A percentile compares a stretch with the other conserved stretches of the same genome.
Evolutionary conservation across 2,329 filamentous ascomycete species (phyloP).

Genomic region (Fusarium guadeloupense): DNA sequence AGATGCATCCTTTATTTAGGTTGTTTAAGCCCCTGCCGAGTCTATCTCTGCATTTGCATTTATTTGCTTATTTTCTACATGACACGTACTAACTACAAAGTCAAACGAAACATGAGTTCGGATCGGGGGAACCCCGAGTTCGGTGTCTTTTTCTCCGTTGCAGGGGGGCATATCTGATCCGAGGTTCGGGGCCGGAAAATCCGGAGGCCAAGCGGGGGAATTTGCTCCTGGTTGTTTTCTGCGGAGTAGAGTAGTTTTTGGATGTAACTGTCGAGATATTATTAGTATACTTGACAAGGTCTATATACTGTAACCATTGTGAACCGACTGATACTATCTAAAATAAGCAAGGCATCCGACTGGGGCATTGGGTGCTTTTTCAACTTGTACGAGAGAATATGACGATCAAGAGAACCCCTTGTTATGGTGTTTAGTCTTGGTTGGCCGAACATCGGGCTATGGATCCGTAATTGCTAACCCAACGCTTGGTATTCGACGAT

Average conservation of each 20-base stretch:
- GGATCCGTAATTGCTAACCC: slow-evolving; percentile 40
- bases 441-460: not conserved
- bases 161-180: slow-evolving; percentile 18
- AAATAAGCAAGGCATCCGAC: too few species aligned
- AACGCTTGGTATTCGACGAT: slow-evolving; percentile 38
- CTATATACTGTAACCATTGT: too few species aligned
- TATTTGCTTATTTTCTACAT: not conserved
- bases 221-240: not conserved
- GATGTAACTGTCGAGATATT: slow-evolving; percentile 13
- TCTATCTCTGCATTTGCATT: not conserved
- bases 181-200: slow-evolving; percentile 21
- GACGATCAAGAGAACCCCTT: not conserved
- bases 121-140: slow-evolving; percentile 9
- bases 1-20: too few species aligned
- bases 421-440: not conserved
- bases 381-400: not conserved
- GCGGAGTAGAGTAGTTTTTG: not conserved
- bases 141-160: not conserved
- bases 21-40: too few species aligned
- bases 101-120: slow-evolving; percentile 14
- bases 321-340: too few species aligned
- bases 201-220: slow-evolving; percentile 5
- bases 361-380: not conserved
- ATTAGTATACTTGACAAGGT: too few species aligned
- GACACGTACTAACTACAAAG: slow-evolving; percentile 1